phyloP scores from a whole-genome alignment of 371 early-diverging fungal genomes.

The Lichtheimia corymbifera region DNA sequence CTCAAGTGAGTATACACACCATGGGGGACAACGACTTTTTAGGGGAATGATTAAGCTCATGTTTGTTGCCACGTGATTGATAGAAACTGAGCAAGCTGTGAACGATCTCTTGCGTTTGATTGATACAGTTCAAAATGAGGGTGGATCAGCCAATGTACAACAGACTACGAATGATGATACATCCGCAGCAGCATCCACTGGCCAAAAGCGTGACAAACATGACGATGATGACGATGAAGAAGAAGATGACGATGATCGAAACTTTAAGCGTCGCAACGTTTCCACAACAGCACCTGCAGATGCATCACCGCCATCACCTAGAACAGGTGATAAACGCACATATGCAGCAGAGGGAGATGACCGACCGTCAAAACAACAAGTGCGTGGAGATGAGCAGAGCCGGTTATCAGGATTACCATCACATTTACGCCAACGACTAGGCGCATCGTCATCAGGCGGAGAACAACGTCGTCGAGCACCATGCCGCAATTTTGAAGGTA shows the following conservation, averaged over 20 bases:
- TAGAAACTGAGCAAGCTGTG: conserved; percentile 76
- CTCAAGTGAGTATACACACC: background rate
- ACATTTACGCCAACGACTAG: conserved; percentile 16
- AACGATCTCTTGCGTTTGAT: conserved; percentile 52
- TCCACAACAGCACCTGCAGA: conserved; percentile 1
- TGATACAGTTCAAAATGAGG: conserved; percentile 1
- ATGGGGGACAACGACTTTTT: conserved; percentile 3
- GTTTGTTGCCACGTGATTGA: conserved; percentile 25
- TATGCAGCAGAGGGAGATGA: background rate
- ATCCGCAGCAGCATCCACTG: background rate
- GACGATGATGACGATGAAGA: conserved; percentile 40
- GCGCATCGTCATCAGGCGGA: conserved; percentile 23
- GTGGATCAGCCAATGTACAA: no score
- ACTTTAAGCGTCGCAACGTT: conserved; percentile 67
- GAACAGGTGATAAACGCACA: background rate
- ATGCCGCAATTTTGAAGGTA: conserved; percentile 73
- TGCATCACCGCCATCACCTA: background rate
- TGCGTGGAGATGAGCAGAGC: background rate
- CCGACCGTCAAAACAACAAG: background rate
- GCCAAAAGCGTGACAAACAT: conserved; percentile 7
- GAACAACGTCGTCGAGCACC: conserved; percentile 3
- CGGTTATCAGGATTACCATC: background rate
- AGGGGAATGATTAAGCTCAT: conserved; percentile 14
- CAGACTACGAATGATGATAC: background rate
- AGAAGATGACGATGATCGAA: conserved; percentile 65